phyloP scores from a whole-genome alignment of 208 protist species.

The Balamuthia mandrillaris region DNA sequence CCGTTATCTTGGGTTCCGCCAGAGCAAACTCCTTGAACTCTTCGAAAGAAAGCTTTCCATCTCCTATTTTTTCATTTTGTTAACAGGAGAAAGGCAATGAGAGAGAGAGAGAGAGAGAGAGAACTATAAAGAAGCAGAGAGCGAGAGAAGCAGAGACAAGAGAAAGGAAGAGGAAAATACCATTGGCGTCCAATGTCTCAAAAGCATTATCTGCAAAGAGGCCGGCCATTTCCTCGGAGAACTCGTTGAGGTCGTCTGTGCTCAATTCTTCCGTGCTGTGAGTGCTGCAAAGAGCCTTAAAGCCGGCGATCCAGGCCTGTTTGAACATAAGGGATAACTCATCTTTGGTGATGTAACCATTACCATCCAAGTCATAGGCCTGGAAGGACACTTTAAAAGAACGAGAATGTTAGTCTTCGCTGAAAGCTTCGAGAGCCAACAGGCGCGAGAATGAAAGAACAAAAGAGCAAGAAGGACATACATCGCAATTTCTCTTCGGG shows the following conservation, averaged over 20 bases:
- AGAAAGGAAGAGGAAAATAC: not conserved
- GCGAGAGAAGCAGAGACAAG: not conserved
- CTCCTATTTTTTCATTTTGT: constrained; percentile 40
- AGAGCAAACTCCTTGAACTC: constrained; percentile 63
- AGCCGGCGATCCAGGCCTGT: constrained; percentile 57
- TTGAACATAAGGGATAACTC: constrained; percentile 75
- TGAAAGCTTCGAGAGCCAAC: not conserved
- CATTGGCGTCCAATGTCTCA: not conserved
- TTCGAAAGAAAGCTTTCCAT: constrained; percentile 56
- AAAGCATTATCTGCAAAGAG: constrained; percentile 47
- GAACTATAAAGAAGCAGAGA: not conserved
- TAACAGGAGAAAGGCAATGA: too few species aligned
- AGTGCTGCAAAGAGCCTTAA: constrained; percentile 48
- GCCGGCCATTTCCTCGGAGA: constrained; percentile 58
- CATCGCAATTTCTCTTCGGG: constrained; percentile 53
- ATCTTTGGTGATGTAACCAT: constrained; percentile 79
- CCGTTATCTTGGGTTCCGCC: constrained; percentile 60
- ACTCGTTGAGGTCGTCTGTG: constrained; percentile 54
- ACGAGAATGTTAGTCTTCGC: not conserved
- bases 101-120: not conserved
- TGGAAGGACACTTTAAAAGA: constrained; percentile 80
- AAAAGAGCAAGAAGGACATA: not conserved
- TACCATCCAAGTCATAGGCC: constrained; percentile 85
- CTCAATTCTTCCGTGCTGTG: constrained; percentile 55
- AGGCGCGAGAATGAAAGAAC: not conserved